phyloP scores from a whole-genome alignment of 1,139 yeast genomes.

The Pichia sp. region DNA sequence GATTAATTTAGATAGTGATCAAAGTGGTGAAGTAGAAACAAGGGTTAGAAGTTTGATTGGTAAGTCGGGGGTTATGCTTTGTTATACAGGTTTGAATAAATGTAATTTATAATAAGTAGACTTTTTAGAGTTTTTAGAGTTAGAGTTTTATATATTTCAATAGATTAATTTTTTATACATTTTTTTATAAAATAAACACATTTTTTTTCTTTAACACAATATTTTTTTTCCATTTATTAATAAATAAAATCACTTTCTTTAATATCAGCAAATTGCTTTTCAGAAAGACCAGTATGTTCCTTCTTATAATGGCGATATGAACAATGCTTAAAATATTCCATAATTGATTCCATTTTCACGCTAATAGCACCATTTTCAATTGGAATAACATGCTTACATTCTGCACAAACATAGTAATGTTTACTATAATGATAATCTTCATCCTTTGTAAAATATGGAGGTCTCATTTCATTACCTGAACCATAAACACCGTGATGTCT shows the following conservation, averaged over 20 bases:
- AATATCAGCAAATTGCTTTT: background rate
- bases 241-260: background rate
- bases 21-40: background rate
- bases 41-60: constrained; percentile 3
- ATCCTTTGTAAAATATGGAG: constrained; percentile 15
- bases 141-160: background rate
- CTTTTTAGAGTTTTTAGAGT: background rate
- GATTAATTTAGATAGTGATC: constrained; percentile 31
- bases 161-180: background rate
- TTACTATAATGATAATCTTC: background rate
- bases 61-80: constrained; percentile 14
- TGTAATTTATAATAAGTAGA: background rate
- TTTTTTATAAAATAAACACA: background rate
- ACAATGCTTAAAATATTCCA: constrained; percentile 5
- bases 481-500: constrained; percentile 28
- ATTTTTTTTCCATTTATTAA: background rate
- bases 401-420: constrained; percentile 1
- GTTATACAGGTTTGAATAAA: constrained; percentile 4
- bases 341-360: background rate
- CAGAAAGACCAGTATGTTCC: background rate
- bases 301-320: background rate
- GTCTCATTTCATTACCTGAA: constrained; percentile 25
- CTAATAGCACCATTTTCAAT: background rate
- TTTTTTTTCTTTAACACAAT: background rate
- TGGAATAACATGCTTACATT: constrained; percentile 1